Conservation (phyloP, 768 basidiomycete species). For the Auricularia sp. region DNA sequence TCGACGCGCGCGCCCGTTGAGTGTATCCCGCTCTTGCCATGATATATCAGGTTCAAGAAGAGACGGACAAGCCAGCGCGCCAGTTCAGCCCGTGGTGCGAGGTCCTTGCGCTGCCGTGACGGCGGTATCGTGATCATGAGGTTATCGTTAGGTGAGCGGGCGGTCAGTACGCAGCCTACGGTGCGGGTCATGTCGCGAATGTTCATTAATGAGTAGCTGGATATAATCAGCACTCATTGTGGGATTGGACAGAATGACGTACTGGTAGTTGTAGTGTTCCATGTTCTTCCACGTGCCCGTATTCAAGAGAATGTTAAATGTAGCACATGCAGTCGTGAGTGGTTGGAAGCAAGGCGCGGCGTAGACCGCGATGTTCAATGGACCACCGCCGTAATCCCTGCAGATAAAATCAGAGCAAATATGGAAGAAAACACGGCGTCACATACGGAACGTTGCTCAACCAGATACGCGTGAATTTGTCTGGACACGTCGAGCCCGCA, state of each 20-base stretch:
- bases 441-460: constrained; percentile 26
- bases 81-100: constrained; percentile 20
- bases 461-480: constrained; percentile 24
- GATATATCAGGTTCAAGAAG: constrained; percentile 22
- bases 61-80: constrained; percentile 24
- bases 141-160: constrained; percentile 11
- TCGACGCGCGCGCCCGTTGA: constrained; percentile 17
- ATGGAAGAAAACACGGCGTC: not conserved
- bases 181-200: constrained; percentile 21
- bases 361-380: constrained; percentile 18
- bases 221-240: not conserved
- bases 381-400: constrained; percentile 25
- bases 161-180: constrained; percentile 18
- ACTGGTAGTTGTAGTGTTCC: constrained; percentile 23
- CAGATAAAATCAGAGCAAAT: not conserved
- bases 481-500: constrained; percentile 20
- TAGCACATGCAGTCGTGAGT: constrained; percentile 15
- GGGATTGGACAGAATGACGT: not conserved
- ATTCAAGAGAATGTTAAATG: constrained; percentile 22
- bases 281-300: constrained; percentile 19
- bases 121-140: constrained; percentile 11
- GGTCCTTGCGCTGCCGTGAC: not conserved
- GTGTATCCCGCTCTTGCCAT: constrained; percentile 15
- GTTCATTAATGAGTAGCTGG: constrained; percentile 22
- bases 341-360: constrained; percentile 19